Evolutionary conservation across 2,329 filamentous ascomycete genomes (phyloP), one percentile per base, ranked within the genome.

Genomic region (Penicillium sp.): DNA sequence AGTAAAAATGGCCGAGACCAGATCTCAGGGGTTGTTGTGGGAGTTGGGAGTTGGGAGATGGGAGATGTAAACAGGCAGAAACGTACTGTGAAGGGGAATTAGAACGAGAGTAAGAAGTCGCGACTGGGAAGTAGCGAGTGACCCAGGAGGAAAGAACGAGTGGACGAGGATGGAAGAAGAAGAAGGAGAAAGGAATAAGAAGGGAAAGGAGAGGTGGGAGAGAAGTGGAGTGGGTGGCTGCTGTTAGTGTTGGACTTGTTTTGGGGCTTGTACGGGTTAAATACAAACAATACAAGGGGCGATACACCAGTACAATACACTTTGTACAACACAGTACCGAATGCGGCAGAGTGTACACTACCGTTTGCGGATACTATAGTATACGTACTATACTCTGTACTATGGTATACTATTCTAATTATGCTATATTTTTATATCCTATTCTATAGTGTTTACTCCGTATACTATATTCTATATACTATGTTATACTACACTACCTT

Each of bases 81-180:
- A 23, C 5, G 31, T n/a, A 8, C n/a, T 18, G 33, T 1, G 62
- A 59, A 11, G 18, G 11, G 37, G 13, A 36, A 18, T 19, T 3
- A 18, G 51, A 72, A 74, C 68, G 71, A 74, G 66, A 68, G 72
- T 61, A 40, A 19, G n/a, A 26, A 23, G 9, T 40, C 19, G 37
- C 37, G 16, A 39, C 19, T 43, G 39, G 26, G 9, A 31, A 44
- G 16, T 18, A 44, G 10, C 3, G 2, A 19, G 23, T 11, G 16
- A 44, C 42, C 42, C 42, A 11, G 26, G 40, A 43, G 54, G 63
- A 62, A 65, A 63, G 62, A 65, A 69, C 68, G 63, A 65, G 60
- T 67, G 65, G 57, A 64, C 59, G 49, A 53, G 61, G 58, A 51
- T 47, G 61, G 59, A 67, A 65, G 63, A 65, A 67, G 58, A 60